Percentiles rank a stretch among this genome's conserved stretches.
These are phyloP conservation scores for Pseudevernia furfuracea DNA, from an alignment of 495 filamentous ascomycete species.

Conservation along the genomic window DNA sequence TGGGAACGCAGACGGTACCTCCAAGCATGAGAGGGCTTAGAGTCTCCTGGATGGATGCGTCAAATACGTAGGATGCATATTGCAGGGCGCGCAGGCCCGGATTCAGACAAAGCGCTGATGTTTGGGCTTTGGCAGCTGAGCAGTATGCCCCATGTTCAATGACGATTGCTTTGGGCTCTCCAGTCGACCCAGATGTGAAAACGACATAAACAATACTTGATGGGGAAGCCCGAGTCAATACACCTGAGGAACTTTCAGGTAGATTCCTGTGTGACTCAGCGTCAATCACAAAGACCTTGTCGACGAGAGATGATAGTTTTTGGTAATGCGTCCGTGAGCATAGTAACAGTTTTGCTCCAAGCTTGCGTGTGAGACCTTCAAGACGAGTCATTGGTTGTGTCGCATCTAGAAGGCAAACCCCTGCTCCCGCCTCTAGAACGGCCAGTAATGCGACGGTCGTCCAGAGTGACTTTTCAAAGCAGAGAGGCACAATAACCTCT, in stretches of 20 bases:
- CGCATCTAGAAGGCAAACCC: conserved; percentile 52
- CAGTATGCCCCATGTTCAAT: conserved; percentile 42
- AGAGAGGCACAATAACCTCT: conserved; percentile 45
- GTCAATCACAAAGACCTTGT: conserved; percentile 36
- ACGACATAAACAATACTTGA: conserved; percentile 29
- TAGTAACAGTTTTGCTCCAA: conserved; percentile 42
- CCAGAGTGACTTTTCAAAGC: conserved; percentile 56
- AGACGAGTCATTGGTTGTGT: conserved; percentile 47
- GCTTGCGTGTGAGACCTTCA: conserved; percentile 35
- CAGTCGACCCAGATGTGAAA: conserved; percentile 46
- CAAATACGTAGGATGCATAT: conserved; percentile 49
- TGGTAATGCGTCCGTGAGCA: conserved; percentile 40
- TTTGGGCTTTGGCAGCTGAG: conserved; percentile 40
- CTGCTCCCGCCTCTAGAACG: conserved; percentile 53
- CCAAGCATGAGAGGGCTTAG: conserved; percentile 40
- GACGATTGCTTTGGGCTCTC: conserved; percentile 43
- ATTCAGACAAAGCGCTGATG: conserved; percentile 28
- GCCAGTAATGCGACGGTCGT: conserved; percentile 48
- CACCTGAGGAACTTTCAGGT: not conserved
- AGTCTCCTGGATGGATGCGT: conserved; percentile 40
- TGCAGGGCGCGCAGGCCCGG: conserved; percentile 36
- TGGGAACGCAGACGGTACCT: conserved; percentile 42
- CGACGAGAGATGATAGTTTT: conserved; percentile 28
- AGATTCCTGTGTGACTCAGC: conserved; percentile 30
- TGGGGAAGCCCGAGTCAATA: conserved; percentile 1